These are phyloP conservation scores for Chalciporus pseudorubinellus DNA, from an alignment of 768 basidiomycete genomes.

Conservation along the genomic window DNA sequence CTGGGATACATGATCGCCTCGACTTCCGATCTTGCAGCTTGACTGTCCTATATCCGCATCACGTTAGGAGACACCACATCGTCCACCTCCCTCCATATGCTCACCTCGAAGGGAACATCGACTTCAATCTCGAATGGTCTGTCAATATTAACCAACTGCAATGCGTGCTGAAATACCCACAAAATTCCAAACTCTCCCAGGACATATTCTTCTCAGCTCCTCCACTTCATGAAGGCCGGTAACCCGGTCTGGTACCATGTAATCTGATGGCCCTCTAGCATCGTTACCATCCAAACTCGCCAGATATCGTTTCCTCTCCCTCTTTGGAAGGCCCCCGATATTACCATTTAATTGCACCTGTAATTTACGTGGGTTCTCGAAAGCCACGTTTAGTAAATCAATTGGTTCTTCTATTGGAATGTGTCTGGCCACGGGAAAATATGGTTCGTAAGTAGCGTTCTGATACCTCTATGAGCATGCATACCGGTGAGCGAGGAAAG, in stretches of 20 bases:
- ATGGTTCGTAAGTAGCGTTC: neutral
- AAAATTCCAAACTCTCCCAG: slow-evolving; percentile 85
- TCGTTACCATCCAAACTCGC: slow-evolving; percentile 4
- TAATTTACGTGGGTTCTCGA: slow-evolving; percentile 89
- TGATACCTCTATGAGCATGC: slow-evolving; percentile 13
- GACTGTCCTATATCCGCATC: slow-evolving; percentile 55
- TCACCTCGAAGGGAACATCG: slow-evolving; percentile 76
- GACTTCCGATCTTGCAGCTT: slow-evolving; percentile 49
- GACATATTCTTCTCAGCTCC: slow-evolving; percentile 75
- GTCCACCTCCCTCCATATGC: slow-evolving; percentile 1
- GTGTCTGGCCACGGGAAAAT: slow-evolving; percentile 46
- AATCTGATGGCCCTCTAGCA: slow-evolving; percentile 34
- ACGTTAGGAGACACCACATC: slow-evolving; percentile 6
- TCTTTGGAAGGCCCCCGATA: slow-evolving; percentile 42
- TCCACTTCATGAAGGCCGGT: slow-evolving; percentile 77
- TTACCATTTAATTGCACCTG: slow-evolving; percentile 47
- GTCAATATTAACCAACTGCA: neutral
- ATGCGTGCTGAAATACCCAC: slow-evolving; percentile 39
- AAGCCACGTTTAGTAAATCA: slow-evolving; percentile 90
- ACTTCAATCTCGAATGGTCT: slow-evolving; percentile 65
- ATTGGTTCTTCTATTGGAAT: slow-evolving; percentile 77
- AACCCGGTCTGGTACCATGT: slow-evolving; percentile 85
- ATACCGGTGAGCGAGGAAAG: slow-evolving; percentile 76
- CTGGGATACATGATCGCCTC: slow-evolving; percentile 77
- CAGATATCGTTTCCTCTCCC: slow-evolving; percentile 36